Evolutionary conservation across 805 yeast genomes (phyloP).

Genomic region (Kodamaea jinghongensis): DNA sequence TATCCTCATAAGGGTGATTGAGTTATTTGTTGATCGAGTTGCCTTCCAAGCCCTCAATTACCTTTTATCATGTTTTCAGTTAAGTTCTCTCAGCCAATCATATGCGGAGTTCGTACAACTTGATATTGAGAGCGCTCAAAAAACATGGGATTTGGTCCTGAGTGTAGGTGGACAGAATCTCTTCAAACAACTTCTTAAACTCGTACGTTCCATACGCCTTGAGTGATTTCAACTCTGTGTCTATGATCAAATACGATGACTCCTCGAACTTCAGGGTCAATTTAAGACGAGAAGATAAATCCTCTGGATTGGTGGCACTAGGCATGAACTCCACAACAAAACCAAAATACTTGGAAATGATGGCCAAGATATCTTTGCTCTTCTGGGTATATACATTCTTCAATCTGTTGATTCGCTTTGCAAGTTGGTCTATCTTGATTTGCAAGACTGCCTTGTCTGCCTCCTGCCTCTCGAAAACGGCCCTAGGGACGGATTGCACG

Average conservation of each 20-base stretch:
- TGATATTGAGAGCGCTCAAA: conserved; percentile 69
- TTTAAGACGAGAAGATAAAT: conserved; percentile 53
- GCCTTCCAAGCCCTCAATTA: too few relatives aligned
- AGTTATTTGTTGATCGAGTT: too few relatives aligned
- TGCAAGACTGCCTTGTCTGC: conserved; percentile 51
- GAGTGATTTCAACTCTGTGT: conserved; percentile 51
- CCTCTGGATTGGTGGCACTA: conserved; percentile 40
- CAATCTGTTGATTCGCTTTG: conserved; percentile 52
- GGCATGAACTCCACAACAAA: conserved; percentile 66
- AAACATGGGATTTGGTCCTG: conserved; percentile 74
- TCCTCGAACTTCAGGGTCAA: conserved; percentile 45
- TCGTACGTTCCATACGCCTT: conserved; percentile 48
- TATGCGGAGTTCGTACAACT: conserved; percentile 43
- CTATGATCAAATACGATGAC: conserved; percentile 53
- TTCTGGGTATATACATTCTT: conserved; percentile 60
- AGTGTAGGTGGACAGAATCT: conserved; percentile 64
- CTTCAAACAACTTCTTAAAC: conserved; percentile 40
- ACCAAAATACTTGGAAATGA: conserved; percentile 68
- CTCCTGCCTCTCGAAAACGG: conserved; percentile 61
- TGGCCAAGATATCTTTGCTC: conserved; percentile 67
- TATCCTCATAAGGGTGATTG: too few relatives aligned
- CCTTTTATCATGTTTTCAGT: too few relatives aligned
- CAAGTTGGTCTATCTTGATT: conserved; percentile 44
- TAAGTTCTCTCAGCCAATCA: too few relatives aligned
- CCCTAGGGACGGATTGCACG: conserved; percentile 48